A percentile compares a stretch with the other conserved stretches of the same genome.
Evolutionary conservation across 1,139 yeast genomes (phyloP).

Genomic region (Saccharomycopsis crataegensis): DNA sequence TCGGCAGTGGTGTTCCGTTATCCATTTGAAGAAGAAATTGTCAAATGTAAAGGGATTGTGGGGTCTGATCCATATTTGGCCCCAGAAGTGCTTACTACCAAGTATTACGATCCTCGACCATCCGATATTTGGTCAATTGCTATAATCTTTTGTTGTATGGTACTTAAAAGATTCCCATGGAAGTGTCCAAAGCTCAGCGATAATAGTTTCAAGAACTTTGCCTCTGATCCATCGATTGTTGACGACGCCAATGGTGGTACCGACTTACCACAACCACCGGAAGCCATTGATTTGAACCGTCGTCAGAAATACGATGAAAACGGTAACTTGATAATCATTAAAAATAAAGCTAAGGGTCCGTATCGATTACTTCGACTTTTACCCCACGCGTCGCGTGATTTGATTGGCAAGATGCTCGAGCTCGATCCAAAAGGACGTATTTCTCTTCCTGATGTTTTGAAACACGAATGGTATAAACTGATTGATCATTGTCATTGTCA

Average conservation of each 20-base stretch:
- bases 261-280: not conserved
- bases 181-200: conserved; percentile 86
- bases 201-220: conserved; percentile 60
- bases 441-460: conserved; percentile 54
- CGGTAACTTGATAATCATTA: conserved; percentile 55
- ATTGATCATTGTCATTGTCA: conserved; percentile 37
- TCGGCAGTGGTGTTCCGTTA: conserved; percentile 90
- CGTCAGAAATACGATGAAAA: conserved; percentile 35
- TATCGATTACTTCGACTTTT: conserved; percentile 79
- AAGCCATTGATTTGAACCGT: conserved; percentile 7
- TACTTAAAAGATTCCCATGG: conserved; percentile 93
- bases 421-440: conserved; percentile 66
- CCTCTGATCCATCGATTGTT: conserved; percentile 34
- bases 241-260: not conserved
- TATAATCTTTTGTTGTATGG: conserved; percentile 90
- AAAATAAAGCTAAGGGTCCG: conserved; percentile 47
- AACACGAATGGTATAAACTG: conserved; percentile 65
- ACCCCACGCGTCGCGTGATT: conserved; percentile 79
- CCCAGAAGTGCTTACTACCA: conserved; percentile 80
- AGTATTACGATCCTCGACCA: conserved; percentile 85
- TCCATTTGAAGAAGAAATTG: conserved; percentile 75
- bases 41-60: conserved; percentile 83
- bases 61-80: conserved; percentile 94
- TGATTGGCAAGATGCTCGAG: conserved; percentile 66
- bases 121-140: conserved; percentile 96